A percentile compares a stretch with the other conserved stretches of the same genome.
phyloP scores from a whole-genome alignment of 305 asterid genomes.

The Fraxinus latifolia region DNA sequence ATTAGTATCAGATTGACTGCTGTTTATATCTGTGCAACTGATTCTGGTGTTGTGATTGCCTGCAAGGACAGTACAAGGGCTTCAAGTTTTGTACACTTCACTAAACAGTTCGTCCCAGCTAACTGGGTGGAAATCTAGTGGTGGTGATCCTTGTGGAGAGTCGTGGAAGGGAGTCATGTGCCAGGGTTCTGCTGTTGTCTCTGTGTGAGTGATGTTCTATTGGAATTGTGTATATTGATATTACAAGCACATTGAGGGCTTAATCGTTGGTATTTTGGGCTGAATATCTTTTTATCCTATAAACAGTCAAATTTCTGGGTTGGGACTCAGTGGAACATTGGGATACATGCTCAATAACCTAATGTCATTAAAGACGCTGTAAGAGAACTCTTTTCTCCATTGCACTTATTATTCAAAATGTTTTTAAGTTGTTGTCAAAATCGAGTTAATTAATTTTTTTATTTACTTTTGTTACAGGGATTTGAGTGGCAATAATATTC shows the following conservation, averaged over 20 bases:
- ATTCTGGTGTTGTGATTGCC: constrained; percentile 13
- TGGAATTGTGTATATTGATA: not conserved
- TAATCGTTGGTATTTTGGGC: constrained; percentile 2
- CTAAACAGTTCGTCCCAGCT: constrained; percentile 73
- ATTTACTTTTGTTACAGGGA: constrained; percentile 52
- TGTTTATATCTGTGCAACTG: constrained; percentile 21
- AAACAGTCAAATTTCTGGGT: constrained; percentile 65
- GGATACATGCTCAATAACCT: constrained; percentile 77
- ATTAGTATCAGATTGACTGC: constrained; percentile 7
- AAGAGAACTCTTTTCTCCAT: constrained; percentile 31
- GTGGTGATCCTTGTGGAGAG: constrained; percentile 96
- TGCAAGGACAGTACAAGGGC: constrained; percentile 71
- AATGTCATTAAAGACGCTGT: constrained; percentile 69
- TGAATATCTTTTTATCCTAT: constrained; percentile 28
- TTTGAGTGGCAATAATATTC: constrained; percentile 77
- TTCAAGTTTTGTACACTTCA: constrained; percentile 73
- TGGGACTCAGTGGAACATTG: constrained; percentile 81
- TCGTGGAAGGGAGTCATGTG: constrained; percentile 86
- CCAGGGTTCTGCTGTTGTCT: constrained; percentile 66
- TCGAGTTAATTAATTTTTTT: not conserved
- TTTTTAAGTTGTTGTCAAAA: not conserved
- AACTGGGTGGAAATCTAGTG: constrained; percentile 74
- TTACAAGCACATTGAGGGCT: constrained; percentile 7
- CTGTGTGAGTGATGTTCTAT: constrained; percentile 54
- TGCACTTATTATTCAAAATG: constrained; percentile 2